Evolutionary conservation across 2,329 filamentous ascomycete species (phyloP), one percentile per base, ranked within the genome.

Genomic region (Seiridium cupressi): DNA sequence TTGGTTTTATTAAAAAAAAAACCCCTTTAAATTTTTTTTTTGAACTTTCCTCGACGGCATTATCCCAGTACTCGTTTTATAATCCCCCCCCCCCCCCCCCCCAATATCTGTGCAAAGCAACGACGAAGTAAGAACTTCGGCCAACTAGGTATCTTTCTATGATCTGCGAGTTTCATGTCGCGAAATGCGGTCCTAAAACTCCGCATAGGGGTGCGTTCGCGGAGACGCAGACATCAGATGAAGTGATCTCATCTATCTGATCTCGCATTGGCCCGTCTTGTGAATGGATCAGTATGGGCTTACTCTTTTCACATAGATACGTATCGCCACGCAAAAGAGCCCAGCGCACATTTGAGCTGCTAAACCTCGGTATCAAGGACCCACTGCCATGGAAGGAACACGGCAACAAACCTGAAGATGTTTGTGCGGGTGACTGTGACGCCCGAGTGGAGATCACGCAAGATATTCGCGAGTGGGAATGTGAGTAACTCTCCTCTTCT

Each of bases 341-440:
- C 26, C 93, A 95, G 75, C 84, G 87, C 55, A 98, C 93, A n/a
- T 89, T 97, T 70, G 92, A 97, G 73, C 85, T 97, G 53, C 86
- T 97, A 34, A 85, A 90, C 66, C 79, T 97, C 26, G 90, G 88
- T 55, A 87, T 88, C 70, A 74, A 78, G n/a, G 84, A 87, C 46
- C 79, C 82, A 1, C 79, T 93, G 13, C 93, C 93, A 0, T 96
- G 92, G 92, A 73, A 82, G 40, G 68, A 75, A 13, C 81, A 83
- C 61, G 79, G 81, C 59, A 66, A 69, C 2, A 62, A 63, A 38
- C 66, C 68, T 11, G 66, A 70, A 18, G 64, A 65, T 3, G 71
- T 76, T 51, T 58, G 32, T 72, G 76, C 36, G 8, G 76, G 82
- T 34, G 73, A 76, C 34, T 90, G 88, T 56, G 69, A 76, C 11